Percentiles rank a stretch among this genome's conserved stretches.
phyloP scores from a whole-genome alignment of 129 eudicot genomes.

The Dittrichia graveolens region DNA sequence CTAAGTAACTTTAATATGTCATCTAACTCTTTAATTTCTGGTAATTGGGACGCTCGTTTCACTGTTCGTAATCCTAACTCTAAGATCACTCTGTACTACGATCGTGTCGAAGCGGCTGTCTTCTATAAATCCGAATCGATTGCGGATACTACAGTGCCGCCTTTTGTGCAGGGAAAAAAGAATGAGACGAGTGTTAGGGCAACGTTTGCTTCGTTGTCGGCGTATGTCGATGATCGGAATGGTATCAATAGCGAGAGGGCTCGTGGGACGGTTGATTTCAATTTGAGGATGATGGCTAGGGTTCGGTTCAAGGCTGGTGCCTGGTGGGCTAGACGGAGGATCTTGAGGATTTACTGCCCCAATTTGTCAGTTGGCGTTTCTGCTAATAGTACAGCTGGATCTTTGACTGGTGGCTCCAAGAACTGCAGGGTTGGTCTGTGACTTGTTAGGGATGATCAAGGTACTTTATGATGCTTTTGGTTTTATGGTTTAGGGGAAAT shows the following conservation, averaged over 20 bases:
- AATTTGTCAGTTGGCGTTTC: slow-evolving; percentile 43
- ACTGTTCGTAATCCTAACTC: slow-evolving; percentile 74
- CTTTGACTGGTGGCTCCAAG: slow-evolving; percentile 49
- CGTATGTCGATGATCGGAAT: slow-evolving; percentile 40
- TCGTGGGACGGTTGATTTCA: slow-evolving; percentile 49
- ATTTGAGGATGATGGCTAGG: slow-evolving; percentile 58
- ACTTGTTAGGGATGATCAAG: slow-evolving; percentile 16
- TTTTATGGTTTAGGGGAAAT: not conserved
- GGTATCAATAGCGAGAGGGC: slow-evolving; percentile 43
- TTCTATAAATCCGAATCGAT: slow-evolving; percentile 37
- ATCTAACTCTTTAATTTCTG: slow-evolving; percentile 42
- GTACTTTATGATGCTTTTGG: slow-evolving; percentile 19
- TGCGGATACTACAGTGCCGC: slow-evolving; percentile 49
- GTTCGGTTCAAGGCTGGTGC: slow-evolving; percentile 68
- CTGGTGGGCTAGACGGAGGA: slow-evolving; percentile 75
- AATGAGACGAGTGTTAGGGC: slow-evolving; percentile 50
- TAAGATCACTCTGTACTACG: slow-evolving; percentile 62
- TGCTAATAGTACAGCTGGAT: slow-evolving; percentile 36
- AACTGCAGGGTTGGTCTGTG: slow-evolving; percentile 51
- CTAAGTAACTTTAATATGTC: slow-evolving; percentile 52
- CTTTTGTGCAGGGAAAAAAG: slow-evolving; percentile 64
- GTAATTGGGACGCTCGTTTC: slow-evolving; percentile 48
- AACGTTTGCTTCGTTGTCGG: slow-evolving; percentile 42
- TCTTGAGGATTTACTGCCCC: slow-evolving; percentile 57
- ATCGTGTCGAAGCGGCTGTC: slow-evolving; percentile 45